These are phyloP conservation scores for Cyberlindnera mycetangii DNA, from an alignment of 805 yeast species.

Conservation along the genomic window DNA sequence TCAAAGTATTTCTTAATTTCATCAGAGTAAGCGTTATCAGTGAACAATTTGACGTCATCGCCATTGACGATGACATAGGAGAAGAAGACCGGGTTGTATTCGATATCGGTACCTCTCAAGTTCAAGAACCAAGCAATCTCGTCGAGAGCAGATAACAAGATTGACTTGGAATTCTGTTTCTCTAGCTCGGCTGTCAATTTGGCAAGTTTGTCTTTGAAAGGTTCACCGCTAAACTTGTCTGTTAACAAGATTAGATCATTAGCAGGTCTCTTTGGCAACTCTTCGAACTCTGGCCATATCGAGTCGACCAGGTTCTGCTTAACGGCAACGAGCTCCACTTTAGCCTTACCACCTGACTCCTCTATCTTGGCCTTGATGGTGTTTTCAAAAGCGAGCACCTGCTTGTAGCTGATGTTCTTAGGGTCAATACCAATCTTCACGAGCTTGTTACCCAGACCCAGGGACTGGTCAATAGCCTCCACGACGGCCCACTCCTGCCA, in stretches of 20 bases:
- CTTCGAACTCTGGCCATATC: conserved; percentile 71
- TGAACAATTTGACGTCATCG: conserved; percentile 47
- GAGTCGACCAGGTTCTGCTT: conserved; percentile 67
- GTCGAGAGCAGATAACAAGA: conserved; percentile 73
- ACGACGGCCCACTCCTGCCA: conserved; percentile 81
- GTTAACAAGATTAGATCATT: conserved; percentile 50
- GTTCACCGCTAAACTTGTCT: conserved; percentile 61
- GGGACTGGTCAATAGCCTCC: conserved; percentile 44
- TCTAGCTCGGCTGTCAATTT: conserved; percentile 40
- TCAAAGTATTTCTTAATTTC: conserved; percentile 40
- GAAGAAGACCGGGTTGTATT: conserved; percentile 84
- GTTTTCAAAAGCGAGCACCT: conserved; percentile 30
- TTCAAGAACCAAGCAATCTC: conserved; percentile 92
- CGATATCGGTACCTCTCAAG: conserved; percentile 78
- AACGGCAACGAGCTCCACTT: conserved; percentile 48
- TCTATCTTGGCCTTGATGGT: conserved; percentile 29
- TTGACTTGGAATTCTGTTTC: conserved; percentile 36
- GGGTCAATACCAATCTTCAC: conserved; percentile 82
- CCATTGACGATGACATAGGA: conserved; percentile 50
- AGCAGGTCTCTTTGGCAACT: conserved; percentile 53
- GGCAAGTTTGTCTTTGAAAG: conserved; percentile 52
- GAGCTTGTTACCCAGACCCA: conserved; percentile 37
- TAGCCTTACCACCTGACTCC: conserved; percentile 29
- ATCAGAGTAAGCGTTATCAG: conserved; percentile 42
- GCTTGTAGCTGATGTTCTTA: conserved; percentile 52